Percentiles rank a stretch among this genome's conserved stretches.
These are phyloP conservation scores for Phenoliferia sp. DNA, from an alignment of 1,284 basidiomycete genomes.

Conservation along the genomic window DNA sequence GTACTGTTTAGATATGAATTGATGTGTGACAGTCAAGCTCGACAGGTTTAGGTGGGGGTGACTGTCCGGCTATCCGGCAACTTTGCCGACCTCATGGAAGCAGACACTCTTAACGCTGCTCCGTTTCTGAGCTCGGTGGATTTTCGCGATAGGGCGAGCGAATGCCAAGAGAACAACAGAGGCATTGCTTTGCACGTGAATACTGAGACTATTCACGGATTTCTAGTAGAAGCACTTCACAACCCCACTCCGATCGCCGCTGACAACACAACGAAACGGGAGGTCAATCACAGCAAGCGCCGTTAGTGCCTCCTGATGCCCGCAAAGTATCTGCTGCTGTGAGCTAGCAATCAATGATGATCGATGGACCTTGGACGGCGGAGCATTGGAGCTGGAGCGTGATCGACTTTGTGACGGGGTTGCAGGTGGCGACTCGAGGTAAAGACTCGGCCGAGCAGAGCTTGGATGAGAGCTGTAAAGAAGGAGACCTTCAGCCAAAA, in stretches of 20 bases:
- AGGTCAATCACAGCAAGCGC: constrained; percentile 74
- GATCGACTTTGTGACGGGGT: not conserved
- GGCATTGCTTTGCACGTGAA: not conserved
- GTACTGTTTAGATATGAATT: too few relatives aligned
- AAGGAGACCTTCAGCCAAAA: not conserved
- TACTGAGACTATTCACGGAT: not conserved
- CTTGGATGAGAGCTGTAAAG: constrained; percentile 13
- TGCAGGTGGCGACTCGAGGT: constrained; percentile 16
- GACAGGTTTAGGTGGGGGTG: too few relatives aligned
- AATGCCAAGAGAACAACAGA: too few relatives aligned
- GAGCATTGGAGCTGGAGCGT: not conserved
- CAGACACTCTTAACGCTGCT: too few relatives aligned
- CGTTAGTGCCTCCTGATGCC: constrained; percentile 78
- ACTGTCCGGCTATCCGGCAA: too few relatives aligned
- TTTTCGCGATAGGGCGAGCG: too few relatives aligned
- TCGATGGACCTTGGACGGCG: constrained; percentile 48
- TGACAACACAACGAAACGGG: constrained; percentile 80
- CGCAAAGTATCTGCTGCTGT: constrained; percentile 68
- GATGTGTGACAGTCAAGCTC: too few relatives aligned
- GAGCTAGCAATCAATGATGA: constrained; percentile 70
- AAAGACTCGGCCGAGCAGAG: constrained; percentile 16
- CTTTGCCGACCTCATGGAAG: too few relatives aligned
- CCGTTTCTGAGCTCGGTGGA: too few relatives aligned
- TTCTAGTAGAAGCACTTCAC: constrained; percentile 61
- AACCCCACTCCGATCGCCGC: constrained; percentile 72